Evolutionary conservation across 129 eudicot genomes (phyloP), one percentile per base, ranked within the genome.

Genomic region (Pseudognaphalium luteoalbum): DNA sequence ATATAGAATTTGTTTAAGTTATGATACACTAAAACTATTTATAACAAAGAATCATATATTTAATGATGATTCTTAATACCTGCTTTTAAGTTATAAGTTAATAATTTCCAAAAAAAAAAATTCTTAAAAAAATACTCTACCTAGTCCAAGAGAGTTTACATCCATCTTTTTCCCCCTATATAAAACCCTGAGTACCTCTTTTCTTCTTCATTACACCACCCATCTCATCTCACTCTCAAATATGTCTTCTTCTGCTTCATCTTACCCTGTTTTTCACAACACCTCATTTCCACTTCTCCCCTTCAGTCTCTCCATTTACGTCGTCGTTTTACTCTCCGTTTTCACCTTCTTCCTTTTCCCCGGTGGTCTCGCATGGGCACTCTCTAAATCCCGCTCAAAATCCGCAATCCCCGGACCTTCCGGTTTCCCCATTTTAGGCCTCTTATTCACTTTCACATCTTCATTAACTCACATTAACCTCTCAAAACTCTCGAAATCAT

Each of bases 301-400:
- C 62, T 42, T 80, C 9, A 71, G 60, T 20, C 65, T 85, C 59
- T 47, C 77, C n/a, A 4, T 88, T 25, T 70, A 62, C 68, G n/a
- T 78, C 32, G 5, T 87, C 12, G 51, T 81, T 57, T 81, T 85
- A 32, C 25, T 79, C 64, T 78, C 87, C 5, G 66, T 86, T 4
- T 81, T 91, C 59, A 70, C 90, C 57, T 83, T 93, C 86, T 72
- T 88, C 74, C 78, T 93, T 0, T 56, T 85, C 21, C 97, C 98
- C 0, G 98, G 98, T 5, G 98, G 98, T 2, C 91, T 93, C 20
- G 97, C 98, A n/a, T 93, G 98, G 98, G 91, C 98, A 16, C 37
- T 90, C 0, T 84, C 88, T 0, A 86, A 80, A 69, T 1, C 85
- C 33, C 41, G 81, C 52, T 33, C 96, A 15, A 63, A 76, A 50